Evolutionary conservation across 2,329 filamentous ascomycete genomes (phyloP), one percentile per base, ranked within the genome.

Genomic region (Fusarium bulbicola): DNA sequence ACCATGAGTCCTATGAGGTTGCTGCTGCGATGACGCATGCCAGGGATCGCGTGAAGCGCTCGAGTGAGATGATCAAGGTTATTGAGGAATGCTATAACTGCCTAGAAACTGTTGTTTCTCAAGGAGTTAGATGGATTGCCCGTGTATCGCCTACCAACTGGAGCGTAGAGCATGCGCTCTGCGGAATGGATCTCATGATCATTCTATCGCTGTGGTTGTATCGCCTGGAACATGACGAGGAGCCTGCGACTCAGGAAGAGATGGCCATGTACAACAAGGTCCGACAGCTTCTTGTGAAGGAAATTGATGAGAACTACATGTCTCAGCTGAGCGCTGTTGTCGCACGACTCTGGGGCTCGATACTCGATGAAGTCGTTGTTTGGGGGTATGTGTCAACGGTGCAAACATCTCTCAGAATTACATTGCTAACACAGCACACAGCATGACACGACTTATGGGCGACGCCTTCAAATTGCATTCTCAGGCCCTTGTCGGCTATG

Each of bases 181-280:
- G 95, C 80, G 95, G 95, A 72, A 91, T 99, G 85, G 96, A 99
- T 82, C 88, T 98, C 76, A 97, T 99, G 91, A 96, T 98, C 82
- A 96, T 98, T 77, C 92, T 99, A 77, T 98, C 94, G 79, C 88
- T 98, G 76, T 99, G 96, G 96, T 92, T 99, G 78, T 98, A 98
- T 87, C 95, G 95, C 85, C 92, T 99, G 87, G 96, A 99, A 92
- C 95, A 98, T 86, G 96, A 99, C 86, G 95, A 97, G 74, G 95
- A 98, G 85, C 92, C 92, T 32, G 93, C 94, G 39, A 93, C 91
- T 36, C 92, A 93, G 75, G 94, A 97, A 79, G 94, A 97, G 83
- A 84, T 93, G 77, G 88, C 86, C 82, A 97, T 97, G 94, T 97
- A 97, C 84, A 93, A 95, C 86, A 97, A 97, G 85, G 88, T 98